Evolutionary conservation across 257 asterid genomes (phyloP).

Genomic region (Perilla frutescens): DNA sequence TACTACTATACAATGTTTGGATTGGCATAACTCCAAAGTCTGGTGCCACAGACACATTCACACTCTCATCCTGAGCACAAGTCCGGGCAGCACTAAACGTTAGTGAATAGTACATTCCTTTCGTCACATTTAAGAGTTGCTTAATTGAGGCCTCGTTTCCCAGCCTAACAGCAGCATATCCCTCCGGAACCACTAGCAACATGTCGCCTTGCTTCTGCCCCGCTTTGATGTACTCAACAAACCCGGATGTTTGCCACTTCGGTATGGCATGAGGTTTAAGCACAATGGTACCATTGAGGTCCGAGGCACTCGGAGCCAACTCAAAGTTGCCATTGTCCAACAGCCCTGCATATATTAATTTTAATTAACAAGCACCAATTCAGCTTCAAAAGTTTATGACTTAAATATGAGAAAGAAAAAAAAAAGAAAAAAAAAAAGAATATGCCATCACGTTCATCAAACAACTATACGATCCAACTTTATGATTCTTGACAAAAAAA

Average conservation of each 20-base stretch:
- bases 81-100: conserved; percentile 95
- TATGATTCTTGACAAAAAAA: not conserved
- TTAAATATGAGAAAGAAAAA: not conserved
- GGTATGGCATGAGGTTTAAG: conserved; percentile 71
- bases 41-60: conserved; percentile 79
- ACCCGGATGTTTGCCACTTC: conserved; percentile 75
- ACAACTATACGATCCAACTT: not conserved
- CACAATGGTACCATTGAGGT: conserved; percentile 73
- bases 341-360: conserved; percentile 56
- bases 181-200: conserved; percentile 92
- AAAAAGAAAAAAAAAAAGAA: not conserved
- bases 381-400: not conserved
- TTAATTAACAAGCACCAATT: not conserved
- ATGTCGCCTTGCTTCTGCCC: conserved; percentile 99
- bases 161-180: conserved; percentile 84
- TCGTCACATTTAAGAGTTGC: conserved; percentile 65
- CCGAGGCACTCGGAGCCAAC: conserved; percentile 52
- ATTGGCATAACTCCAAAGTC: conserved; percentile 82
- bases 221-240: conserved; percentile 87
- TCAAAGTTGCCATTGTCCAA: conserved; percentile 92
- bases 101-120: conserved; percentile 79
- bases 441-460: not conserved
- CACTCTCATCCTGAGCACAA: conserved; percentile 85
- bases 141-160: conserved; percentile 93
- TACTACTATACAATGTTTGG: conserved; percentile 87